These are phyloP conservation scores for Rhizopogon sp. DNA, from an alignment of 768 basidiomycete genomes.

Conservation along the genomic window DNA sequence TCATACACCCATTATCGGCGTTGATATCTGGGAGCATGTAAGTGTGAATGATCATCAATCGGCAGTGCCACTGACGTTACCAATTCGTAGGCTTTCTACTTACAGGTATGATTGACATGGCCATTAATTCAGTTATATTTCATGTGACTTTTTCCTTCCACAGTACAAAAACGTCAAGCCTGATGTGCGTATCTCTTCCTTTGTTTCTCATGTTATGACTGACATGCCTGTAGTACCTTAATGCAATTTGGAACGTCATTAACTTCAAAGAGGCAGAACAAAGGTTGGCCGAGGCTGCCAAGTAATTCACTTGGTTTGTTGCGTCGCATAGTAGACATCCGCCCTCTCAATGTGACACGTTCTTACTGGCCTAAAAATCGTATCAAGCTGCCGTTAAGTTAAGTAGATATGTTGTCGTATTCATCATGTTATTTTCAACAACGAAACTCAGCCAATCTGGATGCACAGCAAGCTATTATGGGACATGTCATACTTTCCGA, in stretches of 20 bases:
- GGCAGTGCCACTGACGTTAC: conserved; percentile 2
- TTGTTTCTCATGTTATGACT: background rate
- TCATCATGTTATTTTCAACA: background rate
- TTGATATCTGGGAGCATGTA: conserved; percentile 97
- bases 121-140: background rate
- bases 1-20: conserved; percentile 87
- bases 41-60: conserved; percentile 24
- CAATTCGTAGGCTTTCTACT: conserved; percentile 59
- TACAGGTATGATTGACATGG: conserved; percentile 17
- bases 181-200: conserved; percentile 55
- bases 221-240: conserved; percentile 64
- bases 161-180: conserved; percentile 92
- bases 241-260: conserved; percentile 93
- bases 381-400: background rate
- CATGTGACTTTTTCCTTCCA: conserved; percentile 18
- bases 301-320: conserved; percentile 12
- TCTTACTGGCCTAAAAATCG: background rate
- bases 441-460: background rate
- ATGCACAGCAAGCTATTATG: background rate
- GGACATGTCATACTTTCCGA: background rate
- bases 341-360: background rate
- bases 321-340: background rate
- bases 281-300: conserved; percentile 35
- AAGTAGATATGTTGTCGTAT: background rate
- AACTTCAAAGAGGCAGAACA: conserved; percentile 92